A percentile compares a stretch with the other conserved stretches of the same genome.
Conservation (phyloP, 2,329 filamentous ascomycete species). For the Alternaria angustiovoidea region DNA sequence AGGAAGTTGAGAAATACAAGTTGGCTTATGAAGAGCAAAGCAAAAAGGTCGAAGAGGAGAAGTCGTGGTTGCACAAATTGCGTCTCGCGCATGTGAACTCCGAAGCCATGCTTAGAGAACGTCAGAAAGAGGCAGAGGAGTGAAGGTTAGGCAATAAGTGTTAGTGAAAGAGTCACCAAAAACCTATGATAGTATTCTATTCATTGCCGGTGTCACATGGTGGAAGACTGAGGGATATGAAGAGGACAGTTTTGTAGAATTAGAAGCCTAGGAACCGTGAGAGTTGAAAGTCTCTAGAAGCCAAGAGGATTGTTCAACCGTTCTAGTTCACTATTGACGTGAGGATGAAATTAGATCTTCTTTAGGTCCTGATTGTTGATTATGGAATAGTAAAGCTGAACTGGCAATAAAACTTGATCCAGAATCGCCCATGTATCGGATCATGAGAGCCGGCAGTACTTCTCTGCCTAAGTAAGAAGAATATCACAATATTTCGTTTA, state of each 20-base stretch:
- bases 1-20: neutral
- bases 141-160: neutral
- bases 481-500: too few species aligned
- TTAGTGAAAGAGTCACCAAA: neutral
- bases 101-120: neutral
- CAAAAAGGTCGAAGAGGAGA: neutral
- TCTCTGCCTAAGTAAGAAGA: too few species aligned
- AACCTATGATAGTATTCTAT: neutral
- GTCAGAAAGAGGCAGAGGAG: neutral
- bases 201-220: neutral
- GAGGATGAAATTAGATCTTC: neutral
- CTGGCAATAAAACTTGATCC: neutral
- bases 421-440: neutral
- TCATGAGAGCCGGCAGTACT: too few species aligned
- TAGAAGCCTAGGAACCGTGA: neutral
- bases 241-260: too few species aligned
- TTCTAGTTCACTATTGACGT: neutral
- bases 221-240: neutral
- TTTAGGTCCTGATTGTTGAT: too few species aligned
- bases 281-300: neutral
- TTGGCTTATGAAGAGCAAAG: neutral
- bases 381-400: neutral
- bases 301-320: neutral
- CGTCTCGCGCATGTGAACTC: neutral
- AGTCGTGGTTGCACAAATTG: neutral